Conservation (phyloP, 352 stramenopile species). For the Elongisporangium senticosum region DNA sequence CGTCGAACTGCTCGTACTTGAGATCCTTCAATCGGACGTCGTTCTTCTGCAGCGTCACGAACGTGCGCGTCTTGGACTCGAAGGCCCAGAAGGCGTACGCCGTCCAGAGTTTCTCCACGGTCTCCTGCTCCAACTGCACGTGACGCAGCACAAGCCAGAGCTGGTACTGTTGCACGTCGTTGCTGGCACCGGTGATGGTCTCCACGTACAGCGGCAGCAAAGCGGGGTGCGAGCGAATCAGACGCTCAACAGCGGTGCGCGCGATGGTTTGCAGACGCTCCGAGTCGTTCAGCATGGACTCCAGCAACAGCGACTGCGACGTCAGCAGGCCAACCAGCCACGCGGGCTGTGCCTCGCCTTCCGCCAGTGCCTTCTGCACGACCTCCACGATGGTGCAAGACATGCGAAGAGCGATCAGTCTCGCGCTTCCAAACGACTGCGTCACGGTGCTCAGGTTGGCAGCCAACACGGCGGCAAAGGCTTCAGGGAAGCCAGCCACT, state of each 20-base stretch:
- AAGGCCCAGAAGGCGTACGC: constrained; percentile 74
- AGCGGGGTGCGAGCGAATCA: constrained; percentile 37
- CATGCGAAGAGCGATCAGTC: constrained; percentile 51
- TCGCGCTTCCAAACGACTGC: constrained; percentile 48
- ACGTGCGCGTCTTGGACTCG: constrained; percentile 58
- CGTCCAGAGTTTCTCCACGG: constrained; percentile 41
- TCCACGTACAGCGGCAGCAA: constrained; percentile 38
- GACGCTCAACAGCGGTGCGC: constrained; percentile 30
- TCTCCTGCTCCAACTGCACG: constrained; percentile 19
- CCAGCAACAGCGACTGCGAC: constrained; percentile 46
- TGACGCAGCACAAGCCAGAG: constrained; percentile 55
- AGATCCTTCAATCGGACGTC: constrained; percentile 54
- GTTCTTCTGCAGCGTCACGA: constrained; percentile 24
- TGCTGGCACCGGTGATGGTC: constrained; percentile 16
- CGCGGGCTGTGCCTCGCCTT: constrained; percentile 7
- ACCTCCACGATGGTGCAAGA: constrained; percentile 48
- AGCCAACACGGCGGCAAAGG: constrained; percentile 43
- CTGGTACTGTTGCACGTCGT: constrained; percentile 51
- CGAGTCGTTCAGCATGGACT: constrained; percentile 45
- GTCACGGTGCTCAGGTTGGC: constrained; percentile 28
- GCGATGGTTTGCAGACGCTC: constrained; percentile 36
- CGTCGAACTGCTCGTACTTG: constrained; percentile 55
- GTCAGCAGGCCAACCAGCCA: constrained; percentile 48
- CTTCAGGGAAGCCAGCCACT: constrained; percentile 39
- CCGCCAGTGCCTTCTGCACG: constrained; percentile 9